Evolutionary conservation across 495 filamentous ascomycete species (phyloP), one percentile per base, ranked within the genome.

Genomic region (Penicillium fimorum): DNA sequence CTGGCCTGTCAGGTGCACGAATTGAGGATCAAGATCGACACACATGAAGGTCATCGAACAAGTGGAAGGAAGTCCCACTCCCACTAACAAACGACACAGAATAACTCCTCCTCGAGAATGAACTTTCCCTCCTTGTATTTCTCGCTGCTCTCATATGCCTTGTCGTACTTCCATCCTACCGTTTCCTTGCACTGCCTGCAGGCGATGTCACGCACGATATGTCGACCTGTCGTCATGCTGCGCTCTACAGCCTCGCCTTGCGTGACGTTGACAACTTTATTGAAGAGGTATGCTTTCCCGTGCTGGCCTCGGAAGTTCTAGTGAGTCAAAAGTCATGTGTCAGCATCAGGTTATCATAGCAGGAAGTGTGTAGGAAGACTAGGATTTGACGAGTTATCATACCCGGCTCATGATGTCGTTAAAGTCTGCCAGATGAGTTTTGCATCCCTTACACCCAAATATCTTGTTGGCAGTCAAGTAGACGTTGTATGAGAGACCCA

Each of bases 111-210:
- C 78, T 98, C 94, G 56, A 98, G 80, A 51, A 98, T 98, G 68
- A 88, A 98, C 74, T 97, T 97, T 40, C 91, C 92, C 77, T 98
- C 94, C 77, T 98, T 98, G 74, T 98, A 98, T 77, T 96, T 96
- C 82, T 98, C 93, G 55, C 77, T 83, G 44, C 74, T 64, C 81
- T 98, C 94, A 66, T 86, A 97, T 29, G 94, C 94, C 75, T 95
- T 95, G 72, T 98, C 94, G 75, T 98, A 98, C 76, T 96, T 98
- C 94, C 94, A 98, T 24, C 94, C 94, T 50, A 98, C 94, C 47
- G 87, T 89, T 69, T 89, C 87, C 62, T 86, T 87, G 84, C 94
- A 98, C 74, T 93, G 87, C 50, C 86, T 78, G 75, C 94, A 98
- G 40, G 71, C 71, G 63, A 98, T 96, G 71, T 98, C 94, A 46